Evolutionary conservation across 1,284 basidiomycete species (phyloP), one percentile per base, ranked within the genome.

Genomic region (Tremellales sp.): DNA sequence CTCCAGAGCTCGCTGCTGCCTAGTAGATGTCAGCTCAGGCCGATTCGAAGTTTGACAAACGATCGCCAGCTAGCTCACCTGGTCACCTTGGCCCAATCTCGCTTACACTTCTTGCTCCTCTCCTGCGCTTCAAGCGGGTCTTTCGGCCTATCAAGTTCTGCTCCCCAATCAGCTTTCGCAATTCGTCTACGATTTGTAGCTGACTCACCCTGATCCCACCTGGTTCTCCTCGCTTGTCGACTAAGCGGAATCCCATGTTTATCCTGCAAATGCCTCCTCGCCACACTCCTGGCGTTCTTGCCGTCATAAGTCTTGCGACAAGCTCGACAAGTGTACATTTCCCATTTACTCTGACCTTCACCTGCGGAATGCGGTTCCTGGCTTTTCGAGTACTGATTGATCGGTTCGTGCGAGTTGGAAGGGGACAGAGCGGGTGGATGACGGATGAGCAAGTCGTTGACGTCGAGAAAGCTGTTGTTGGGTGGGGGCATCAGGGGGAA

Each of bases 221-320:
- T 69, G 10, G 78, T 80, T 37, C 78, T 64, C 25, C 78, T 70
- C 29, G 75, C 75, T 62, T 81, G 79, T 4, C 72, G 62, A 25
- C 67, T 69, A 40, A 81, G 57, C 1, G 78, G 77, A 26, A 81
- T 78, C 24, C 74, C 75, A 61, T 81, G 79, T 61, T 80, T 80
- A 61, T 80, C 79, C 61, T 78, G 76, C 44, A 80, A 60, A 60
- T 81, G 79, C 39, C 79, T 58, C 31, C 79, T 69, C 67, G 79
- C 80, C 49, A 81, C 79, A 60, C 76, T 78, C 44, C 79, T 64
- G 0, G 78, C 78, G 49, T 81, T 79, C 57, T 77, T 77, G 13
- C 79, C 79, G 39, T 71, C 73, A 56, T 81, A 81, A 15, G 65
- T 67, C 59, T 72, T 72, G 6, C 57, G 43, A 35, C 70, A 72